A percentile compares a stretch with the other conserved stretches of the same genome.
These are phyloP conservation scores for Sisymbrium altissimum DNA, from an alignment of 345 rosid species.

Conservation along the genomic window DNA sequence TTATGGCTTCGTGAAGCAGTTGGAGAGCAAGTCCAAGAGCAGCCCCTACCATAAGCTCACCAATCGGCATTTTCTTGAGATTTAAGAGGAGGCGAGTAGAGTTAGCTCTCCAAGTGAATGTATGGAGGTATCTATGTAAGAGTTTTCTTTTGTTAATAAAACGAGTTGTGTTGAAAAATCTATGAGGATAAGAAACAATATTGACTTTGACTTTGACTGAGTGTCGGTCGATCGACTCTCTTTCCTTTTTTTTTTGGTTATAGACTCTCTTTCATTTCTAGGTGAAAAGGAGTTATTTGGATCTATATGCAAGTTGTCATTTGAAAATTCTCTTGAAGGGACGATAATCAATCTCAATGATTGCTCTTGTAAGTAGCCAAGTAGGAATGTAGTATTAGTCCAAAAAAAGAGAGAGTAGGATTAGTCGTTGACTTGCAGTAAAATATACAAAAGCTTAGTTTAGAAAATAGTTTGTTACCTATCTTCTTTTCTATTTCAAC, in stretches of 20 bases:
- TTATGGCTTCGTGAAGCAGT: constrained; percentile 1
- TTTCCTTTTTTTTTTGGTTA: no score
- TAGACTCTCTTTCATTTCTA: background rate
- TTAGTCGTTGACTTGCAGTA: background rate
- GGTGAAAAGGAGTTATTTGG: background rate
- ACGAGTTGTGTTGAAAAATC: background rate
- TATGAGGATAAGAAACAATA: background rate
- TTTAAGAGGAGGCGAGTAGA: background rate
- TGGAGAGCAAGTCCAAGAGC: background rate
- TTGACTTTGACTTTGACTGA: background rate
- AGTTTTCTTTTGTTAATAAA: background rate
- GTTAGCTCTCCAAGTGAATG: no score
- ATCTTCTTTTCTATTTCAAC: background rate
- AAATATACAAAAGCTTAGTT: background rate
- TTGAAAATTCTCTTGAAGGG: background rate
- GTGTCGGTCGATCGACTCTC: background rate
- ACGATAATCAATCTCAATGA: background rate
- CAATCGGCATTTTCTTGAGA: background rate
- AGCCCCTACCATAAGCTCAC: constrained; percentile 1
- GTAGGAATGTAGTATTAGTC: no score
- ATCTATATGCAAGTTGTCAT: constrained; percentile 2
- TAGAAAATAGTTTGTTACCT: background rate
- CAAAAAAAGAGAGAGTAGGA: background rate
- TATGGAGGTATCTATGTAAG: no score
- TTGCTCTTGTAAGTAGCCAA: background rate